Percentiles rank a stretch among this genome's conserved stretches.
These are phyloP conservation scores for Peniophora sp. DNA, from an alignment of 1,284 basidiomycete genomes.

Conservation along the genomic window DNA sequence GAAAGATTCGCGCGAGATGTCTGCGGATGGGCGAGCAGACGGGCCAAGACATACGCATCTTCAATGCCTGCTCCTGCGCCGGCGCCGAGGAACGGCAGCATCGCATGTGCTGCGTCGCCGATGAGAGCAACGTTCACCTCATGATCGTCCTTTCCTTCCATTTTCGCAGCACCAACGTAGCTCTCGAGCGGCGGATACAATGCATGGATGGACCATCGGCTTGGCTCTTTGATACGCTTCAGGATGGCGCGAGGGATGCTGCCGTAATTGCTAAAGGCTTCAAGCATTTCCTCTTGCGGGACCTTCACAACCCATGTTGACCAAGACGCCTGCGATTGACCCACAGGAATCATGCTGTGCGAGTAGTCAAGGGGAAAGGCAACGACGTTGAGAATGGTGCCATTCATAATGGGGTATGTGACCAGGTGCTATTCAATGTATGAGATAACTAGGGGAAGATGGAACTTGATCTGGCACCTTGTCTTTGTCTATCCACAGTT, in stretches of 20 bases:
- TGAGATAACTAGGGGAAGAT: too few species aligned
- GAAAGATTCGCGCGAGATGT: conserved; percentile 18
- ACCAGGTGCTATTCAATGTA: conserved; percentile 40
- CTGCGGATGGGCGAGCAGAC: conserved; percentile 38
- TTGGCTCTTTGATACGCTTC: conserved; percentile 39
- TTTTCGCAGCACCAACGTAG: conserved; percentile 23
- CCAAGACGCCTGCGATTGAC: background rate
- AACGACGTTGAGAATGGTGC: conserved; percentile 8
- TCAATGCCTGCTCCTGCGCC: conserved; percentile 61
- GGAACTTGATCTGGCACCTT: too few species aligned
- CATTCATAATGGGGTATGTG: conserved; percentile 43
- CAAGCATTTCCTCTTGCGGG: background rate
- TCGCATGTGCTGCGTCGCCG: conserved; percentile 55
- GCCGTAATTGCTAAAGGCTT: background rate
- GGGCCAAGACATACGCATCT: conserved; percentile 44
- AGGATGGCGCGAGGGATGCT: conserved; percentile 28
- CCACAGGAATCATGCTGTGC: background rate
- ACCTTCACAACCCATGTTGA: background rate
- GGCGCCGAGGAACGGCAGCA: conserved; percentile 53
- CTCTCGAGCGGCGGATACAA: conserved; percentile 39
- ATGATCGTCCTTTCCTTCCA: too few species aligned
- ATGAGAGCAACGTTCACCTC: conserved; percentile 28
- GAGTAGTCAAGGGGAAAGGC: background rate
- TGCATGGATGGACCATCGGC: conserved; percentile 54
- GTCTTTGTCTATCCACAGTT: too few species aligned